Conservation (phyloP, 2,329 filamentous ascomycete species). For the Lasiodiplodia theobromae region DNA sequence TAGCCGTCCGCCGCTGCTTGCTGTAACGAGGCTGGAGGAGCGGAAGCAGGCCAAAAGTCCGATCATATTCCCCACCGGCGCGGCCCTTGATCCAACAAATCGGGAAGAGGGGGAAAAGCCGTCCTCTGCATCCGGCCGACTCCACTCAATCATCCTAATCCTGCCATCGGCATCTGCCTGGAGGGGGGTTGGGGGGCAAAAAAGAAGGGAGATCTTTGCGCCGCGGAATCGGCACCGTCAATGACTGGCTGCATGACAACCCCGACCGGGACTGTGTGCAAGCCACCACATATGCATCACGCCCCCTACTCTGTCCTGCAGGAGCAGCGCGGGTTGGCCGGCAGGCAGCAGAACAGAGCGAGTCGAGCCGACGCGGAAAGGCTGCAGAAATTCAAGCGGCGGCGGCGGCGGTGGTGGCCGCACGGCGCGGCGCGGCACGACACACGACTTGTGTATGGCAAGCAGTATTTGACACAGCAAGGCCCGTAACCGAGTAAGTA, state of each 20-base stretch:
- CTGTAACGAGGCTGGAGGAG: background rate
- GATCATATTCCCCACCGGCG: background rate
- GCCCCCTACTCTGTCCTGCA: background rate
- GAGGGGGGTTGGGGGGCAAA: background rate
- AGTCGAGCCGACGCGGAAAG: no score
- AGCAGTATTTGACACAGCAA: no score
- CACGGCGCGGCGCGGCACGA: no score
- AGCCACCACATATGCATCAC: slow-evolving; percentile 1
- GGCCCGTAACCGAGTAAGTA: no score
- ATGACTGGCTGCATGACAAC: background rate
- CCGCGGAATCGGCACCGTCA: background rate
- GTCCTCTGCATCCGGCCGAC: background rate
- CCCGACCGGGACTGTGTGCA: background rate
- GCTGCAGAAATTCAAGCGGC: no score
- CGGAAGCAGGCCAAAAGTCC: background rate
- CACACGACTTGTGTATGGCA: no score
- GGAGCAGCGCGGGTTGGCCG: no score
- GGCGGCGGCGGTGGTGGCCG: no score
- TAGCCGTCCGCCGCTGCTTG: background rate
- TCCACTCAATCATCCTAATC: background rate
- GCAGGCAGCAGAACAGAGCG: no score
- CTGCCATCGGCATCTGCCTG: background rate
- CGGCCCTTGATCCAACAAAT: background rate
- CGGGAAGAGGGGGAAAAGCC: background rate
- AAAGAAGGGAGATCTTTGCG: background rate